Percentiles rank a stretch among this genome's conserved stretches.
Conservation (phyloP, 2,329 filamentous ascomycete genomes). For the Cytospora chrysosperma region DNA sequence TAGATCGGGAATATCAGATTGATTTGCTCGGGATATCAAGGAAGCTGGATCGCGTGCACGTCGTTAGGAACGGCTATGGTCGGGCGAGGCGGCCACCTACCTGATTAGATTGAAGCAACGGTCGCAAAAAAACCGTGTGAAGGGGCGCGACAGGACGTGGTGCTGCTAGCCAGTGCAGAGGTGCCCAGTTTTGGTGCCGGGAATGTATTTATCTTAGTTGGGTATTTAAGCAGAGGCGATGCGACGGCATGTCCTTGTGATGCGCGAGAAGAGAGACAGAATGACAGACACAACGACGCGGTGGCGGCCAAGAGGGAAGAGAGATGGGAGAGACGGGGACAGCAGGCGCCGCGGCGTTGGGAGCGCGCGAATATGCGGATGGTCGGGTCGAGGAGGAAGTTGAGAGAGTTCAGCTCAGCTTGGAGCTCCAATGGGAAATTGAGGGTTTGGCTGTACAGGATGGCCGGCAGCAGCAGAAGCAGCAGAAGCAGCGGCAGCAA, state of each 20-base stretch:
- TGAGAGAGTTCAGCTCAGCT: not conserved
- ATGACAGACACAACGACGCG: slow-evolving; percentile 9
- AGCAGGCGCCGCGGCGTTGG: not conserved
- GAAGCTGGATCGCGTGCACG: slow-evolving; percentile 11
- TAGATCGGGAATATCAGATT: slow-evolving; percentile 1
- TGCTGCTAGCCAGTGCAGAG: not conserved
- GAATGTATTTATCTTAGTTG: not conserved
- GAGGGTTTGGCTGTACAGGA: not conserved
- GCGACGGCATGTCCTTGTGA: slow-evolving; percentile 21
- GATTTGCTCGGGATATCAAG: not conserved
- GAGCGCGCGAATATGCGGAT: not conserved
- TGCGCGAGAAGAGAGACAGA: slow-evolving; percentile 2
- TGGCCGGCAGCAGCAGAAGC: slow-evolving; percentile 20
- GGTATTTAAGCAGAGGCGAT: slow-evolving; percentile 1
- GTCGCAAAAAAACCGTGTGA: not conserved
- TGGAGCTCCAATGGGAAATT: not conserved
- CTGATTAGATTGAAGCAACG: slow-evolving; percentile 1
- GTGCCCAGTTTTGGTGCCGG: not conserved
- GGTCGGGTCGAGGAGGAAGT: not conserved
- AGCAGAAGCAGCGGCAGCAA: no score
- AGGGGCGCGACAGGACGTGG: not conserved
- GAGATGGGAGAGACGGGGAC: not conserved
- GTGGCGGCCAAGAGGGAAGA: not conserved
- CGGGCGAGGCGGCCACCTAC: not conserved
- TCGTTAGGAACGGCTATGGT: not conserved